Percentiles rank a stretch among this genome's conserved stretches.
phyloP scores from a whole-genome alignment of 257 asterid species.

The Penstemon davidsonii region DNA sequence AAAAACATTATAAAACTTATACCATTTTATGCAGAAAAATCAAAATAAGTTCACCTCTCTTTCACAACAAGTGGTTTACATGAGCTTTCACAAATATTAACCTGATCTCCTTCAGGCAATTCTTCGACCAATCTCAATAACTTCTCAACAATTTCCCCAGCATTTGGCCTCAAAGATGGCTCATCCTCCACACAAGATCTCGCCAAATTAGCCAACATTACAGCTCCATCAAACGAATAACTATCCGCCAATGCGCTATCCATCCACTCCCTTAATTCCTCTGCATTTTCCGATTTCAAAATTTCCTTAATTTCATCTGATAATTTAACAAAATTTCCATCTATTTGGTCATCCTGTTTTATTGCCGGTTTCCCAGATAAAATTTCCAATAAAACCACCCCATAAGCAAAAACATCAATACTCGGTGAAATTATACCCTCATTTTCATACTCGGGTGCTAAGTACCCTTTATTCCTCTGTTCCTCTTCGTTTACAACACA shows the following conservation, averaged over 20 bases:
- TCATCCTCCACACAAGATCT: conserved; percentile 76
- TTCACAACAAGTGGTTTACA: conserved; percentile 57
- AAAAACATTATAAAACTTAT: background rate
- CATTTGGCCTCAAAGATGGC: conserved; percentile 58
- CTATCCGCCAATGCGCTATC: conserved; percentile 71
- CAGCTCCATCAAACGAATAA: conserved; percentile 60
- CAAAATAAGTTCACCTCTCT: conserved; percentile 16
- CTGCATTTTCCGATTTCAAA: conserved; percentile 46
- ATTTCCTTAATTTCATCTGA: conserved; percentile 50
- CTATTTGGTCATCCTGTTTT: conserved; percentile 29
- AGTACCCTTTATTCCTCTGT: conserved; percentile 47
- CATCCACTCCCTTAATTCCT: conserved; percentile 65
- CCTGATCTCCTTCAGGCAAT: conserved; percentile 38
- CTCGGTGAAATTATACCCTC: conserved; percentile 37
- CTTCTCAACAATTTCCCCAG: conserved; percentile 74
- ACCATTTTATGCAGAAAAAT: background rate
- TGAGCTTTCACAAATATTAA: conserved; percentile 49
- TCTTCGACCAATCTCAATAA: conserved; percentile 68
- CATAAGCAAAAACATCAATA: conserved; percentile 63
- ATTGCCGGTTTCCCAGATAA: conserved; percentile 59
- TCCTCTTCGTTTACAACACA: conserved; percentile 31
- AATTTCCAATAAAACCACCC: conserved; percentile 75
- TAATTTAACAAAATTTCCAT: conserved; percentile 24
- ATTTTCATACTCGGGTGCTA: conserved; percentile 53
- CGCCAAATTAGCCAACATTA: conserved; percentile 65